phyloP scores from a whole-genome alignment of 148 eudicot species.

The Camellia sinensis region DNA sequence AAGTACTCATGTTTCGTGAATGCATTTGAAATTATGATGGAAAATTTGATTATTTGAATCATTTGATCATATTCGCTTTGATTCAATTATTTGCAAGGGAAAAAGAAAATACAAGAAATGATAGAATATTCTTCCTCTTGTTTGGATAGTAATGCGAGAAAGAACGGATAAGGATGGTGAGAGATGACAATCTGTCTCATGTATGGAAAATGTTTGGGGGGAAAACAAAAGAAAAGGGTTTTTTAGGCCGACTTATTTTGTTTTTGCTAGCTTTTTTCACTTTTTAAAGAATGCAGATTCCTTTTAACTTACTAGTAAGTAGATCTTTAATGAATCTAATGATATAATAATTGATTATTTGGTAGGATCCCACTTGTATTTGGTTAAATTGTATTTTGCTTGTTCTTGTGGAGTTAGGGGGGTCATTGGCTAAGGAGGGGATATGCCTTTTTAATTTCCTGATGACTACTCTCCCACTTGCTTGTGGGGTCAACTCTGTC shows the following conservation, averaged over 20 bases:
- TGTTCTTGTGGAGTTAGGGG: not conserved
- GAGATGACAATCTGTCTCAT: slow-evolving; percentile 10
- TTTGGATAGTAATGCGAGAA: not conserved
- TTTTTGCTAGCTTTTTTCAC: not conserved
- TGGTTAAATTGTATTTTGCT: too few relatives aligned
- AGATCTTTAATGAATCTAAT: not conserved
- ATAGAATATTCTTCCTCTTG: not conserved
- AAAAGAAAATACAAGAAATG: too few relatives aligned
- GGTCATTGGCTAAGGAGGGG: not conserved
- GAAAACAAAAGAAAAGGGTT: not conserved
- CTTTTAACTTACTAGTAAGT: not conserved
- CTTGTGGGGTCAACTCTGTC: not conserved
- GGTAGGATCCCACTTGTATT: not conserved
- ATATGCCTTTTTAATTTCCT: not conserved
- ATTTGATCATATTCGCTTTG: too few relatives aligned
- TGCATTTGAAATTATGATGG: too few relatives aligned
- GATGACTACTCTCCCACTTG: not conserved
- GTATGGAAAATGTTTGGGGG: not conserved
- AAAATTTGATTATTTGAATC: too few relatives aligned
- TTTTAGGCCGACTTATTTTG: not conserved
- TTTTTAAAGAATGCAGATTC: slow-evolving; percentile 5
- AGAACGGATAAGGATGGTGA: not conserved
- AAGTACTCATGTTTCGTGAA: not conserved
- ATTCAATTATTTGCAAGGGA: too few relatives aligned
- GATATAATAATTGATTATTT: not conserved